Conservation (phyloP, 305 asterid genomes). For the Fraxinus velutina region DNA sequence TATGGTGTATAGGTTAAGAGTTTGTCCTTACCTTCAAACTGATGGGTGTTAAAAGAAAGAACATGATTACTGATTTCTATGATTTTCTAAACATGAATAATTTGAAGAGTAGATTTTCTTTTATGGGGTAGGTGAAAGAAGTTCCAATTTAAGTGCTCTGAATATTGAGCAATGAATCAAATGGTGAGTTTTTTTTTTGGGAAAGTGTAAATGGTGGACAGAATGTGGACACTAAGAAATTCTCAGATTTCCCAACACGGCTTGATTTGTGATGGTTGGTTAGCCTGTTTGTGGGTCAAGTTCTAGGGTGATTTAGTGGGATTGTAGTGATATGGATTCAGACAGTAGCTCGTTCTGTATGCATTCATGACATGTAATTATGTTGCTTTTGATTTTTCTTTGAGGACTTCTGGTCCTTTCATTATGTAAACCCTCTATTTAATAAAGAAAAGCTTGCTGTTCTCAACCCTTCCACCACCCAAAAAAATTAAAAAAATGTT, state of each 20-base stretch:
- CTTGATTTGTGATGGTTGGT: not conserved
- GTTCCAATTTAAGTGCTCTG: not conserved
- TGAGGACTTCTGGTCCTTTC: not conserved
- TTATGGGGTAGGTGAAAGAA: not conserved
- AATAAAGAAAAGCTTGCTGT: not conserved
- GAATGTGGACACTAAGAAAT: not conserved
- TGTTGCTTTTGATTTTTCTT: not conserved
- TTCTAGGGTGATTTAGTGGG: not conserved
- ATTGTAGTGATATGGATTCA: not conserved
- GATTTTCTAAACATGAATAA: not conserved
- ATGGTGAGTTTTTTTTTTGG: not conserved
- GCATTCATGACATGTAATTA: not conserved
- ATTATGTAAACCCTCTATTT: not conserved
- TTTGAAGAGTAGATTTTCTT: not conserved
- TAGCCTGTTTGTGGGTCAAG: not conserved
- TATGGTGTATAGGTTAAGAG: not conserved
- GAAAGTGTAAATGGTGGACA: no score
- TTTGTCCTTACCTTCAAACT: not conserved
- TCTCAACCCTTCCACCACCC: not conserved
- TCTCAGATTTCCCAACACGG: not conserved
- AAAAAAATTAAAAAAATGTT: not conserved
- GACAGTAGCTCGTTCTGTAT: not conserved
- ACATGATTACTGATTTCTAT: not conserved
- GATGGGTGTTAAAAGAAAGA: not conserved
- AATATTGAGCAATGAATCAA: not conserved